Percentiles rank a stretch among this genome's conserved stretches.
Evolutionary conservation across 108 stramenopile genomes (phyloP).

Genomic region (Cyclotella choctawhatcheeana): DNA sequence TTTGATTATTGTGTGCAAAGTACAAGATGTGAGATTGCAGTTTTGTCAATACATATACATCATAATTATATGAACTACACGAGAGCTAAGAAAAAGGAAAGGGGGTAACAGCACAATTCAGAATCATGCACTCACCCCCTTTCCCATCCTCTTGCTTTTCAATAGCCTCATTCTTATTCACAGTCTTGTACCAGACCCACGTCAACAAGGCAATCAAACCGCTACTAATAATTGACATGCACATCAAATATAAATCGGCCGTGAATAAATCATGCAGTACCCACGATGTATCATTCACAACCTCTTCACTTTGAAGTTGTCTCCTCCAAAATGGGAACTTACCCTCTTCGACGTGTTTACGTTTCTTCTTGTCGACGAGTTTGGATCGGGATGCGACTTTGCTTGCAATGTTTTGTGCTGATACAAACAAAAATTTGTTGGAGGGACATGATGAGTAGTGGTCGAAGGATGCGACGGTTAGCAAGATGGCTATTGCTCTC

Average conservation of each 20-base stretch:
- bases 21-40: slow-evolving; percentile 2
- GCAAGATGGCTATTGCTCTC: too few relatives aligned
- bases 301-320: background rate
- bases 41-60: slow-evolving; percentile 1
- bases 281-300: background rate
- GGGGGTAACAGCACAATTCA: slow-evolving; percentile 35
- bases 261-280: slow-evolving; percentile 32
- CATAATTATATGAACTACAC: too few relatives aligned
- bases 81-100: slow-evolving; percentile 3
- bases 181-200: slow-evolving; percentile 30
- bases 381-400: slow-evolving; percentile 41
- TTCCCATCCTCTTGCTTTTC: slow-evolving; percentile 18
- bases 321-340: background rate
- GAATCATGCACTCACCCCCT: slow-evolving; percentile 46
- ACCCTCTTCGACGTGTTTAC: too few relatives aligned
- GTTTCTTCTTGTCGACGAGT: too few relatives aligned
- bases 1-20: background rate
- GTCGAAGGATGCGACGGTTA: background rate
- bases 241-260: slow-evolving; percentile 36
- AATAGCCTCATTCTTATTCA: background rate
- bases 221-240: slow-evolving; percentile 31
- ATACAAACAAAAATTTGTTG: background rate
- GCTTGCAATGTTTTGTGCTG: slow-evolving; percentile 41
- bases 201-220: slow-evolving; percentile 26
- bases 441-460: background rate